Base-by-base conservation (phyloP, 495 filamentous ascomycete genomes). In the Elaphomyces granulatus region DNA sequence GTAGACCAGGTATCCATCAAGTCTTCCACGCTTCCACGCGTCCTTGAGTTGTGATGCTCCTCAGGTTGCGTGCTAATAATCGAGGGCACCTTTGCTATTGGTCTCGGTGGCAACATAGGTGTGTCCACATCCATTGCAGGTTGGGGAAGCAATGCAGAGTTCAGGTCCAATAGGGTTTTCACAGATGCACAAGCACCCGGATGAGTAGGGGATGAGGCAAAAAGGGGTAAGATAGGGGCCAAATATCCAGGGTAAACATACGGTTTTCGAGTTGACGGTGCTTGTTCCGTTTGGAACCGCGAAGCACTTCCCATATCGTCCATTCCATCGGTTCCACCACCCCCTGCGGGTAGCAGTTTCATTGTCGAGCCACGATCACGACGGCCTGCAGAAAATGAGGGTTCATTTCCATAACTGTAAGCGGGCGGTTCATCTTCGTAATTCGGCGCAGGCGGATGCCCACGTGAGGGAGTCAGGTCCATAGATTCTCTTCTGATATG, bases 321-420 rank as follows among this genome's bases (percentile, higher is more conserved):
- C 32, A 43, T 43, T 15, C 62, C 54, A 4, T 36, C 38, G 38
- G 59, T 51, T 15, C 43, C 41, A 9, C 36, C 37, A 2, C 50
- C 47, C 8, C 57, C 64, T n/a, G 66, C 65, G 4, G 73, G 73
- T 40, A 81, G 50, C 49, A 81, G 54, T 12, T 76, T 69, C 75
- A 80, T 77, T 0, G 75, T 72, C 12, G 70, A 56, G 30, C 67
- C 71, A 56, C 6, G 12, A 28, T 28, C 23, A 6, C 6, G 23
- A 63, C 57, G 28, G 66, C 60, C 18, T 48, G 41, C 36, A 46
- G 38, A 19, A 28, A 6, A 28, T 28, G 12, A 28, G 6, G 23
- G 23, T 28, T 12, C 23, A 12, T 12, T 28, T 28, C 23, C 23
- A 28, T 28, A 28, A 28, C 12, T 28, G 44, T 67, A 67, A 3